Evolutionary conservation across 192 early-diverging fungal species (phyloP).

Genomic region (Podochytrium sp.): DNA sequence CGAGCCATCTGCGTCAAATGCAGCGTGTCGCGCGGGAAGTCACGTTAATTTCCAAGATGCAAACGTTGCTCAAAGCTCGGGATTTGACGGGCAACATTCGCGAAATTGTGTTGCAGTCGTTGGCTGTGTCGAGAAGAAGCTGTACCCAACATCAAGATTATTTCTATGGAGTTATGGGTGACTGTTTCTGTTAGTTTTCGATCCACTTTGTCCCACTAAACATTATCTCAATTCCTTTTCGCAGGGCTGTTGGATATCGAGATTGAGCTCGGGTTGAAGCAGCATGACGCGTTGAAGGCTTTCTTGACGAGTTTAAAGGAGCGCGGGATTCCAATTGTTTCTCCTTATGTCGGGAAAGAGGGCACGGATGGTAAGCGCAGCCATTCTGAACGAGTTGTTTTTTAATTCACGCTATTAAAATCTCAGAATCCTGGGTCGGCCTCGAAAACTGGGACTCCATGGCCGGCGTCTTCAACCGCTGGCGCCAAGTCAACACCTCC

Average conservation of each 20-base stretch:
- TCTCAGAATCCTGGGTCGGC: constrained; percentile 4
- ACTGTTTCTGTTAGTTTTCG: not conserved
- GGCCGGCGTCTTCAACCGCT: not conserved
- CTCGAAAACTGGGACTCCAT: constrained; percentile 8
- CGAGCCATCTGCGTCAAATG: not conserved
- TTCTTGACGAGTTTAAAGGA: not conserved
- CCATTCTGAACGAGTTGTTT: not conserved
- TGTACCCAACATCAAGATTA: constrained; percentile 3
- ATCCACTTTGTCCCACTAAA: too few species aligned
- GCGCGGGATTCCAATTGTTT: constrained; percentile 6
- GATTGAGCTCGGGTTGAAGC: not conserved
- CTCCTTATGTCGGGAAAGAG: not conserved
- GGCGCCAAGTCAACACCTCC: not conserved
- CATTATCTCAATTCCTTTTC: too few species aligned
- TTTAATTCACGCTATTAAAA: not conserved
- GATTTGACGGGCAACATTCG: not conserved
- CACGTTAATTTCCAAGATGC: not conserved
- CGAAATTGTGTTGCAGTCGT: not conserved
- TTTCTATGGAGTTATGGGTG: constrained; percentile 11
- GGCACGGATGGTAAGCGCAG: not conserved
- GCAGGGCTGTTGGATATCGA: not conserved
- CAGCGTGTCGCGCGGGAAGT: not conserved
- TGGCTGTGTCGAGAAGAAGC: not conserved
- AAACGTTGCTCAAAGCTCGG: not conserved
- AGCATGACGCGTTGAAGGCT: not conserved